These are phyloP conservation scores for Arabis alpina DNA, from an alignment of 345 rosid genomes.

Conservation along the genomic window DNA sequence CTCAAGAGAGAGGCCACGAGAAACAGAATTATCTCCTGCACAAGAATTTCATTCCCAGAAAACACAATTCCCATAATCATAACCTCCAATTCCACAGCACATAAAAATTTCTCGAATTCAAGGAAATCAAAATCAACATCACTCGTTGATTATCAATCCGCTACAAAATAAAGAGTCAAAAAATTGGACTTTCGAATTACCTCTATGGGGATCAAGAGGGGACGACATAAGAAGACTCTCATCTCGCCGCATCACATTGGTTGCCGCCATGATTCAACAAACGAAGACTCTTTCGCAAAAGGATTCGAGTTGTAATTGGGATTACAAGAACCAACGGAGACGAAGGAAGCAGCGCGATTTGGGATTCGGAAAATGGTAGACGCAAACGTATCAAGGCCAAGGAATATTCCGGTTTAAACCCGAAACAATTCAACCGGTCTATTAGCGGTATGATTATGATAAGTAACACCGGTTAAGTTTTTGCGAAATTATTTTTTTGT, in stretches of 20 bases:
- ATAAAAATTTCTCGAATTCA: not conserved
- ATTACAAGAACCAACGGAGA: slow-evolving; percentile 21
- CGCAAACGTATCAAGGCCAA: slow-evolving; percentile 15
- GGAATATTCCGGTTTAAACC: slow-evolving; percentile 25
- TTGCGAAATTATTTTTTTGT: too few species aligned
- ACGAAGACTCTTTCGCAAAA: slow-evolving; percentile 12
- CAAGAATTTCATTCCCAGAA: not conserved
- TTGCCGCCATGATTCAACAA: slow-evolving; percentile 65
- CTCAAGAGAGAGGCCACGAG: slow-evolving; percentile 75
- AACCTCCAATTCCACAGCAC: slow-evolving; percentile 20
- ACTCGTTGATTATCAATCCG: not conserved
- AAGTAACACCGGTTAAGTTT: not conserved
- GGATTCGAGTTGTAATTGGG: not conserved
- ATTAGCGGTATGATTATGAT: not conserved
- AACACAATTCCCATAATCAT: not conserved
- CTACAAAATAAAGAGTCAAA: too few species aligned
- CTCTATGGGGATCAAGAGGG: slow-evolving; percentile 50
- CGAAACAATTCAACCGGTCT: not conserved
- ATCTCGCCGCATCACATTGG: slow-evolving; percentile 60
- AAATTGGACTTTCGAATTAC: too few species aligned
- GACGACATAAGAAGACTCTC: slow-evolving; percentile 58
- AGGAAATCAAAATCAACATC: slow-evolving; percentile 13
- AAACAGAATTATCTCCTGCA: slow-evolving; percentile 60
- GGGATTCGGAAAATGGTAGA: not conserved
- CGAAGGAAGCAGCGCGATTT: slow-evolving; percentile 3